Conservation (phyloP, 768 basidiomycete species). For the Mycena belliarum region DNA sequence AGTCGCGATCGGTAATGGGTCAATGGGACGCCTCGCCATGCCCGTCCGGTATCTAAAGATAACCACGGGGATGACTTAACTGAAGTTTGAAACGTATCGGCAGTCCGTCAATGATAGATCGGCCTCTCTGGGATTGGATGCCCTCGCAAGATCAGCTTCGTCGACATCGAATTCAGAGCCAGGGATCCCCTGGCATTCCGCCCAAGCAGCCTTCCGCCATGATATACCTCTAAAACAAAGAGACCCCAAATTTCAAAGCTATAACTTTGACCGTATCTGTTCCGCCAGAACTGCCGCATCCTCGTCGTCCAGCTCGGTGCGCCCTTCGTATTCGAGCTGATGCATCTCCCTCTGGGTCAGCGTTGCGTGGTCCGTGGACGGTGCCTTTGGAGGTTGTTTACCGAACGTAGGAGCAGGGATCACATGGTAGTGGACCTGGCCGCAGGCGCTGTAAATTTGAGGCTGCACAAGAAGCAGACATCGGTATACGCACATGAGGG, state of each 20-base stretch:
- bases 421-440: slow-evolving; percentile 74
- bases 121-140: too few species aligned
- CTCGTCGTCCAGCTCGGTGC: slow-evolving; percentile 61
- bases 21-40: too few species aligned
- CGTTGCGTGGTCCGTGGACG: slow-evolving; percentile 22
- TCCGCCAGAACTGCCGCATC: slow-evolving; percentile 48
- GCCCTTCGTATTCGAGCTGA: slow-evolving; percentile 54
- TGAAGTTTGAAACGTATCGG: too few species aligned
- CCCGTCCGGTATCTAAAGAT: too few species aligned
- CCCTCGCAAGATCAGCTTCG: too few species aligned
- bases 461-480: neutral
- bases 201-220: too few species aligned
- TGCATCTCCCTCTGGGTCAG: slow-evolving; percentile 58
- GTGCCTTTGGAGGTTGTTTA: slow-evolving; percentile 20
- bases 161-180: too few species aligned
- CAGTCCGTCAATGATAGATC: too few species aligned
- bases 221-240: too few species aligned
- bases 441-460: neutral
- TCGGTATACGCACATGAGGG: slow-evolving; percentile 55
- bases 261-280: slow-evolving; percentile 38
- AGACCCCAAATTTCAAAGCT: neutral
- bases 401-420: slow-evolving; percentile 64
- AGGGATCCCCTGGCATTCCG: too few species aligned
- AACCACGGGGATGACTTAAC: too few species aligned
- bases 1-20: too few species aligned